Evolutionary conservation across 1,284 basidiomycete genomes (phyloP).

Genomic region (Microbotryum scabiosae): DNA sequence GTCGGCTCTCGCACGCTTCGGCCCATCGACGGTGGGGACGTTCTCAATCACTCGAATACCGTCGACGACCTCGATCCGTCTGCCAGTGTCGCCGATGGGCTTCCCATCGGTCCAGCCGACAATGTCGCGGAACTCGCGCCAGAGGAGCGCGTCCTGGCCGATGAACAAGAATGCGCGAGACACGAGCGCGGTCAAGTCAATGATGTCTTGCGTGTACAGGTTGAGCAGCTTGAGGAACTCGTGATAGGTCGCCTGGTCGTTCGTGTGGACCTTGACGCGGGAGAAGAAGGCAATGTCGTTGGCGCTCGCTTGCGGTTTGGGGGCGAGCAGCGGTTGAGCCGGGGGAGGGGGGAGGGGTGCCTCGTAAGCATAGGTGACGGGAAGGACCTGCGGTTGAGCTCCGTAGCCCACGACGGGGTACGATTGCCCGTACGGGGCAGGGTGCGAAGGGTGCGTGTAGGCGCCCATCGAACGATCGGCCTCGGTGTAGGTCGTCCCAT

Average conservation of each 20-base stretch:
- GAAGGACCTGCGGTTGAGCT: background rate
- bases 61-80: conserved; percentile 28
- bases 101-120: conserved; percentile 51
- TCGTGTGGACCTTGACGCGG: conserved; percentile 56
- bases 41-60: conserved; percentile 38
- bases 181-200: conserved; percentile 74
- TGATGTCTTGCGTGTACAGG: conserved; percentile 82
- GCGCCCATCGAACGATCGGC: background rate
- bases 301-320: conserved; percentile 25
- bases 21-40: conserved; percentile 36
- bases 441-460: background rate
- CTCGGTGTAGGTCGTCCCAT: background rate
- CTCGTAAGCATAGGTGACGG: conserved; percentile 27
- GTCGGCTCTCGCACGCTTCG: conserved; percentile 31
- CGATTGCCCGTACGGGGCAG: conserved; percentile 1
- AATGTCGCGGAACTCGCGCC: conserved; percentile 76
- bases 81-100: conserved; percentile 21
- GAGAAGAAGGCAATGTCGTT: conserved; percentile 67
- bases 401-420: conserved; percentile 9
- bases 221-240: conserved; percentile 94
- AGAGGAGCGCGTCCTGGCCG: conserved; percentile 63
- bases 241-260: conserved; percentile 76
- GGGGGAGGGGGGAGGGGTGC: conserved; percentile 26
- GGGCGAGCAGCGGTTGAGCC: conserved; percentile 24
- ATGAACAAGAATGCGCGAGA: conserved; percentile 72